Conservation (phyloP, 2,329 filamentous ascomycete species). For the Claviceps maximensis region DNA sequence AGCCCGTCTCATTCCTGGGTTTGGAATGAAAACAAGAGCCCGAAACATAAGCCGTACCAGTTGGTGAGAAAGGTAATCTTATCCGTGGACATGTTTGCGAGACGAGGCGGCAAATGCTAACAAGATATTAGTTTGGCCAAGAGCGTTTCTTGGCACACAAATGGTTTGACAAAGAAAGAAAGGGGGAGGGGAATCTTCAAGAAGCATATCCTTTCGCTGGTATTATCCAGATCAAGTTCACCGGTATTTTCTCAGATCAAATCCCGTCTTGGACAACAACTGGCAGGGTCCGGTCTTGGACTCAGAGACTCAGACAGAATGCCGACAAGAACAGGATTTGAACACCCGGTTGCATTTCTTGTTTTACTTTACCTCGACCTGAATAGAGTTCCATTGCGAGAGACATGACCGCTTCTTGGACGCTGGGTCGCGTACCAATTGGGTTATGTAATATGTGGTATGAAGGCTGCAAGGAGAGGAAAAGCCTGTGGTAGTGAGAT, state of each 20-base stretch:
- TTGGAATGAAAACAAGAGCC: no score
- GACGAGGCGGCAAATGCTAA: constrained; percentile 30
- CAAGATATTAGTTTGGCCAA: constrained; percentile 31
- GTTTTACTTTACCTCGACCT: constrained; percentile 32
- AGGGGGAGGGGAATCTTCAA: constrained; percentile 22
- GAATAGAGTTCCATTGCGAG: constrained; percentile 21
- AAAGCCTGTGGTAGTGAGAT: no score
- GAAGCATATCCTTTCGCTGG: constrained; percentile 82
- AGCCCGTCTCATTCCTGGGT: no score
- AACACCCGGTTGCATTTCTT: constrained; percentile 36
- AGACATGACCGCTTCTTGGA: constrained; percentile 15
- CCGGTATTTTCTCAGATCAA: constrained; percentile 66
- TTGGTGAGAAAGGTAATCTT: constrained; percentile 79
- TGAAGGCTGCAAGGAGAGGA: no score
- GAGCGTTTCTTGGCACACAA: constrained; percentile 12
- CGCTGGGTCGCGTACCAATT: constrained; percentile 8
- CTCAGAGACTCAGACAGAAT: no score
- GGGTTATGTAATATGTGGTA: background rate
- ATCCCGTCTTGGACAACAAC: background rate
- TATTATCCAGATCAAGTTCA: constrained; percentile 81
- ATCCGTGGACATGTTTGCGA: constrained; percentile 58
- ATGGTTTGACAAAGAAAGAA: constrained; percentile 16
- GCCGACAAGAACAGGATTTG: constrained; percentile 12
- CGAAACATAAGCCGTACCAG: constrained; percentile 40
- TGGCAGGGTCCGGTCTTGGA: background rate